Evolutionary conservation across 2,329 filamentous ascomycete species (phyloP).

Genomic region (Rhynchosporium agropyri): DNA sequence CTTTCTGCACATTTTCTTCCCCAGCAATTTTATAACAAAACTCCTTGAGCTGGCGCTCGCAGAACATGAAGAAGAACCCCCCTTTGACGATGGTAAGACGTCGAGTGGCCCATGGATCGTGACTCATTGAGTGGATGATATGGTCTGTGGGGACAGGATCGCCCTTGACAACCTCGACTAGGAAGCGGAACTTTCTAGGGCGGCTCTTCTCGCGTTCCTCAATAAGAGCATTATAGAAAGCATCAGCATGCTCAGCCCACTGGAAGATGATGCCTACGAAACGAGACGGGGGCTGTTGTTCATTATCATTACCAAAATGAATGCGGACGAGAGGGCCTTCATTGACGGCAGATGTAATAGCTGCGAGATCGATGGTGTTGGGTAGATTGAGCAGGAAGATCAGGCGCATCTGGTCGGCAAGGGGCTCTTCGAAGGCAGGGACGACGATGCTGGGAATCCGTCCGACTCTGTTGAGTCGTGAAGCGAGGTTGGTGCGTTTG

Average conservation of each 20-base stretch:
- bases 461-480: slow-evolving; percentile 26
- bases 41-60: slow-evolving; percentile 29
- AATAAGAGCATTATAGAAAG: slow-evolving; percentile 30
- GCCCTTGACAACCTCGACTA: slow-evolving; percentile 34
- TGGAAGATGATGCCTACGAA: slow-evolving; percentile 40
- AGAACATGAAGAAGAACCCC: slow-evolving; percentile 39
- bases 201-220: slow-evolving; percentile 28
- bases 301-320: slow-evolving; percentile 34
- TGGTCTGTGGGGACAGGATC: slow-evolving; percentile 34
- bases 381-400: slow-evolving; percentile 40
- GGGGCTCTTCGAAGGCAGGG: slow-evolving; percentile 21
- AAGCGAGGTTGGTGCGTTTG: not conserved
- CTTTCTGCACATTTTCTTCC: slow-evolving; percentile 34
- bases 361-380: slow-evolving; percentile 30
- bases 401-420: slow-evolving; percentile 34
- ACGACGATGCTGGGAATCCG: slow-evolving; percentile 27
- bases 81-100: slow-evolving; percentile 41
- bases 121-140: slow-evolving; percentile 34
- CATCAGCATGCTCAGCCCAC: slow-evolving; percentile 32
- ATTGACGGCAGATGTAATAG: slow-evolving; percentile 37
- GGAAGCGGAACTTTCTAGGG: slow-evolving; percentile 36
- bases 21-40: slow-evolving; percentile 36
- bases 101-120: slow-evolving; percentile 34
- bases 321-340: slow-evolving; percentile 40
- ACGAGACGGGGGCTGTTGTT: slow-evolving; percentile 28